Evolutionary conservation across 1,284 basidiomycete genomes (phyloP).

Genomic region (Cystobasidium pallidum): DNA sequence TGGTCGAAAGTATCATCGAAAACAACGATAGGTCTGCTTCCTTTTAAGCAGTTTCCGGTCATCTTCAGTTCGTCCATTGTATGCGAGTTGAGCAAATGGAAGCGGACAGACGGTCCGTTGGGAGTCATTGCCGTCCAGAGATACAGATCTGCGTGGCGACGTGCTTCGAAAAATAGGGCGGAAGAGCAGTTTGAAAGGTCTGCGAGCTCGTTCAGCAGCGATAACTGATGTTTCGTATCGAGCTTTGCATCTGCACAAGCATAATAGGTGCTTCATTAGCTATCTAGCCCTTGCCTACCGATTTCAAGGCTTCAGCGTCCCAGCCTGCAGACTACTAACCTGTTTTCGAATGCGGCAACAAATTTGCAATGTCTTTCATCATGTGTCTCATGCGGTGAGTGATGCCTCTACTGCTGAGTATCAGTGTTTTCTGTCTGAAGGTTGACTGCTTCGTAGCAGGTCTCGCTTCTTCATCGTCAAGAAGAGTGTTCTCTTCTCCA

Average conservation of each 20-base stretch:
- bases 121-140: constrained; percentile 96
- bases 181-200: constrained; percentile 99
- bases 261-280: no score
- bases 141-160: constrained; percentile 85
- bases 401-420: constrained; percentile 91
- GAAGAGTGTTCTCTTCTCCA: constrained; percentile 12
- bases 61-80: constrained; percentile 99
- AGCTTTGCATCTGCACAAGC: constrained; percentile 83
- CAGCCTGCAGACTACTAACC: constrained; percentile 62
- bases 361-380: constrained; percentile 88
- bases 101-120: constrained; percentile 94
- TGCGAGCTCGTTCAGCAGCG: constrained; percentile 92
- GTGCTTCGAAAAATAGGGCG: constrained; percentile 94
- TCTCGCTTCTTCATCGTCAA: constrained; percentile 27
- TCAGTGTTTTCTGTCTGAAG: constrained; percentile 69
- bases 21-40: constrained; percentile 85
- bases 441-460: constrained; percentile 23
- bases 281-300: not conserved
- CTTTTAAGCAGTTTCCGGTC: constrained; percentile 98
- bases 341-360: constrained; percentile 96
- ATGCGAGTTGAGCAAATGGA: constrained; percentile 98
- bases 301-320: constrained; percentile 1
- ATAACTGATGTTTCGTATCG: constrained; percentile 93
- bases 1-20: constrained; percentile 92
- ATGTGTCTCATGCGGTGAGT: constrained; percentile 97